phyloP scores from a whole-genome alignment of 345 rosid genomes.

The Salix caprea region DNA sequence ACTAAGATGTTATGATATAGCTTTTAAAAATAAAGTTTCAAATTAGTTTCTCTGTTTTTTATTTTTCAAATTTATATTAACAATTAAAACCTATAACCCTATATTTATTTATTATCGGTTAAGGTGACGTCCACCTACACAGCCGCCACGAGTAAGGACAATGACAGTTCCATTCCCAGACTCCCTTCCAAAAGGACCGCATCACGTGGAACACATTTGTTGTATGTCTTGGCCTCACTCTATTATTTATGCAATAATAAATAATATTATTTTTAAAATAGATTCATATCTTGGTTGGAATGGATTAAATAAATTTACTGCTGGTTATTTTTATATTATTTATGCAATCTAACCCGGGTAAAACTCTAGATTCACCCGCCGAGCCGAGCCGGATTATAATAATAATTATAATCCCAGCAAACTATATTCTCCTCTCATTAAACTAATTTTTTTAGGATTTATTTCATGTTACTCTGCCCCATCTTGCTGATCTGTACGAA shows the following conservation, averaged over 20 bases:
- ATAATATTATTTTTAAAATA: too few species aligned
- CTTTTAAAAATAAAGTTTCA: too few species aligned
- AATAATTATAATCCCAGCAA: not conserved
- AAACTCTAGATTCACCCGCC: too few species aligned
- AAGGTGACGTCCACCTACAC: not conserved
- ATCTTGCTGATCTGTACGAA: not conserved
- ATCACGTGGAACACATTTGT: conserved; percentile 62
- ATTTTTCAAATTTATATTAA: too few species aligned
- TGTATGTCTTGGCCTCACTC: conserved; percentile 30
- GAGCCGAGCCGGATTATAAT: too few species aligned
- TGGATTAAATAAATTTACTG: too few species aligned
- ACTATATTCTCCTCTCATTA: conserved; percentile 1
- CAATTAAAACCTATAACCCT: too few species aligned
- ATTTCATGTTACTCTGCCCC: not conserved
- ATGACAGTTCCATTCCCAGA: conserved; percentile 62
- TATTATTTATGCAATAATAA: not conserved
- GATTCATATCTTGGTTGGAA: too few species aligned
- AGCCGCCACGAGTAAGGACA: conserved; percentile 78
- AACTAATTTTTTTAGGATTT: conserved; percentile 27
- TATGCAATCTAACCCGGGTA: too few species aligned
- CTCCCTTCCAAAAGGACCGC: conserved; percentile 65
- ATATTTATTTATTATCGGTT: not conserved
- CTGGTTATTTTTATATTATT: too few species aligned
- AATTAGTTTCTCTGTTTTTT: too few species aligned
- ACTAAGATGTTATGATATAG: too few species aligned